Evolutionary conservation across 768 basidiomycete species (phyloP).

Genomic region (Cyclocybe aegerita): DNA sequence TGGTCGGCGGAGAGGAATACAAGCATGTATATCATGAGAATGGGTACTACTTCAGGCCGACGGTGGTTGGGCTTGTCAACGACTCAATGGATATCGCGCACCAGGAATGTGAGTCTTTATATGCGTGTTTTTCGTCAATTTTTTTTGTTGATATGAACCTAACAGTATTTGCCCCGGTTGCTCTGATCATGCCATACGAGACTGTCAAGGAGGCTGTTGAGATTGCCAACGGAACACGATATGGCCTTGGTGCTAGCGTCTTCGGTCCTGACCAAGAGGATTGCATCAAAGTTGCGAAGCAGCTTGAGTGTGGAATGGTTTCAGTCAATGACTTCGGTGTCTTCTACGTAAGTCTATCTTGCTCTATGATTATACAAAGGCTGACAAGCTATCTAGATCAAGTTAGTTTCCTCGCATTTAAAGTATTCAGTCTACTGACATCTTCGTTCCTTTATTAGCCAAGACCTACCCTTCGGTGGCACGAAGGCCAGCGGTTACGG

Average conservation of each 20-base stretch:
- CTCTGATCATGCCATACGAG: constrained; percentile 82
- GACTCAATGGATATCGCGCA: constrained; percentile 74
- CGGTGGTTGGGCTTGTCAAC: constrained; percentile 79
- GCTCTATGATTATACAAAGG: neutral
- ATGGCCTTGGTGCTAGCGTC: constrained; percentile 91
- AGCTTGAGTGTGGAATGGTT: constrained; percentile 94
- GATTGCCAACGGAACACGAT: constrained; percentile 86
- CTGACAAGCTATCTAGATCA: constrained; percentile 46
- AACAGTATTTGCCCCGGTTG: constrained; percentile 91
- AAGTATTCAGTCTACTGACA: constrained; percentile 12
- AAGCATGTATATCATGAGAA: constrained; percentile 65
- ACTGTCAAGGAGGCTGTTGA: constrained; percentile 81
- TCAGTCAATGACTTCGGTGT: constrained; percentile 93
- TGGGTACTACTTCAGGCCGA: constrained; percentile 85
- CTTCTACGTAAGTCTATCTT: constrained; percentile 63
- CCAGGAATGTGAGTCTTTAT: constrained; percentile 64
- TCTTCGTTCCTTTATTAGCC: constrained; percentile 36
- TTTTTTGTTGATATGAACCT: constrained; percentile 4
- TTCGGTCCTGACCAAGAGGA: constrained; percentile 85
- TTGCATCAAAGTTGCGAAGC: constrained; percentile 77
- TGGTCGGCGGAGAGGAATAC: constrained; percentile 65
- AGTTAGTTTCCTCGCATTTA: constrained; percentile 43
- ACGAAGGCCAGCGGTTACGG: constrained; percentile 91
- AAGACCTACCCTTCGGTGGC: constrained; percentile 96
- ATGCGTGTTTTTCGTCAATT: neutral